These are phyloP conservation scores for Oryza coarctata DNA, from an alignment of 176 grass and related monocot species.

Conservation along the genomic window DNA sequence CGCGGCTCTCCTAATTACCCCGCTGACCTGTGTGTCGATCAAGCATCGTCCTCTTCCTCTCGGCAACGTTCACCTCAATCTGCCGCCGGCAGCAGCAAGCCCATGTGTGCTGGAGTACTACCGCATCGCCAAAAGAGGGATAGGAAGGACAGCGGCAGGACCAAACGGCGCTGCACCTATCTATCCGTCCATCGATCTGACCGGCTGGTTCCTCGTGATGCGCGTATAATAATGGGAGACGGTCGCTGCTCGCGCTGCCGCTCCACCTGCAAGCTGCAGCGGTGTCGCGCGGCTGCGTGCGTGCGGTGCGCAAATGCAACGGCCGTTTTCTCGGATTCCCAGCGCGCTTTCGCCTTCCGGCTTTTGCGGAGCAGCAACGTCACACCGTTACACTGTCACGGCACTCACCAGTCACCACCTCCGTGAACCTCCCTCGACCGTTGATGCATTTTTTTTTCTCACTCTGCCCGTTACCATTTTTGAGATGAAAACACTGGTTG, in stretches of 20 bases:
- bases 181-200: background rate
- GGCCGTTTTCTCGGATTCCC: slow-evolving; percentile 3
- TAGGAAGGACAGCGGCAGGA: too few species aligned
- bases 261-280: background rate
- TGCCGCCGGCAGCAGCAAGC: too few species aligned
- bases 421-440: slow-evolving; percentile 26
- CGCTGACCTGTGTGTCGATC: background rate
- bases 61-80: background rate
- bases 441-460: background rate
- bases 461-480: background rate
- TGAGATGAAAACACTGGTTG: too few species aligned
- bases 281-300: background rate
- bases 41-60: background rate
- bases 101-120: too few species aligned
- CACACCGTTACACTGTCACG: too few species aligned
- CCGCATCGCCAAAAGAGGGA: too few species aligned
- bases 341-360: background rate
- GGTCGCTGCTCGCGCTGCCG: background rate
- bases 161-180: background rate
- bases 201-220: slow-evolving; percentile 1
- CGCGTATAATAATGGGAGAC: background rate
- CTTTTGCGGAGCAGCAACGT: background rate
- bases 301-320: background rate
- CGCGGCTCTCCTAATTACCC: background rate
- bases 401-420: background rate